phyloP scores from a whole-genome alignment of 805 yeast genomes.

The Kurtzmaniella cleridarum region DNA sequence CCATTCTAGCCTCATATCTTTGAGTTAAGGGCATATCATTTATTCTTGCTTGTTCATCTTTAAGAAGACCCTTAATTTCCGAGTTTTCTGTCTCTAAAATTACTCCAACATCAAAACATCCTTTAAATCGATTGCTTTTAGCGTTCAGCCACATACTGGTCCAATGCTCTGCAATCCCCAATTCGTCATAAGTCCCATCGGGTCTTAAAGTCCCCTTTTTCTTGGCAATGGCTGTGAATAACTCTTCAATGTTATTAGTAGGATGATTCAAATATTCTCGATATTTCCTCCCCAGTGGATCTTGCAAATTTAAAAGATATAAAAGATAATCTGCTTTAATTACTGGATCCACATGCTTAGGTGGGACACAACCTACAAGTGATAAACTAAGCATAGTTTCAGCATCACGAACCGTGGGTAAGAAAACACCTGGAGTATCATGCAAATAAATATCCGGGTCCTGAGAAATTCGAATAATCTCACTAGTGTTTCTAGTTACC shows the following conservation, averaged over 20 bases:
- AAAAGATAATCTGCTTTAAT: conserved; percentile 82
- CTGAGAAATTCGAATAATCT: conserved; percentile 56
- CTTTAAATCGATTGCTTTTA: conserved; percentile 24
- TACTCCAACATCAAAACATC: conserved; percentile 32
- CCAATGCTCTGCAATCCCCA: conserved; percentile 62
- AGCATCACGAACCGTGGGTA: conserved; percentile 63
- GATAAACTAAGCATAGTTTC: conserved; percentile 72
- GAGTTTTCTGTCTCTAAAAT: conserved; percentile 23
- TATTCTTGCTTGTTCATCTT: conserved; percentile 26
- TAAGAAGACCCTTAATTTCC: conserved; percentile 17
- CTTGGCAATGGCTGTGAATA: conserved; percentile 46
- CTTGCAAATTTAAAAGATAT: conserved; percentile 64
- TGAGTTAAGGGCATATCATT: conserved; percentile 20
- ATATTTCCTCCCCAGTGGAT: conserved; percentile 41
- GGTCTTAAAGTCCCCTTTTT: conserved; percentile 14
- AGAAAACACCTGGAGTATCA: conserved; percentile 91
- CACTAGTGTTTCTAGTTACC: conserved; percentile 75
- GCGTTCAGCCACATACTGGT: conserved; percentile 59
- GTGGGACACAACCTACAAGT: conserved; percentile 69
- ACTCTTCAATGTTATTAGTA: conserved; percentile 62
- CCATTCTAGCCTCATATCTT: conserved; percentile 29
- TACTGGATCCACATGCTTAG: conserved; percentile 71
- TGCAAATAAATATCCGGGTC: conserved; percentile 64
- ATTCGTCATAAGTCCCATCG: conserved; percentile 37
- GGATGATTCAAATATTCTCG: conserved; percentile 49